Base-by-base conservation (phyloP, 768 basidiomycete species). In the Lentinula guzmanii region DNA sequence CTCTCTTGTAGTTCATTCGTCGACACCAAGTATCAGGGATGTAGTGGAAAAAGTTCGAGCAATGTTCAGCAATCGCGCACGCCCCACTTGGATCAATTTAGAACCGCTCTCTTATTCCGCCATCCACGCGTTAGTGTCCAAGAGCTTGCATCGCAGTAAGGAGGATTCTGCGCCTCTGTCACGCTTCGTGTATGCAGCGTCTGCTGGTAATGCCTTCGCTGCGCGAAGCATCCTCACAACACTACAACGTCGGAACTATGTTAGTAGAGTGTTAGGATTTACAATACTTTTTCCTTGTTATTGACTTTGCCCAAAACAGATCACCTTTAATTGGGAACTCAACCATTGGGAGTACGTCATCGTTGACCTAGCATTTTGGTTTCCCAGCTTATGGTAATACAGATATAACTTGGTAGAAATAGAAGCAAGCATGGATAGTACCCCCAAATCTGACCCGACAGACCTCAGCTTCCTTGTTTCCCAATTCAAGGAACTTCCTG, bases 191-290 rank as follows among this genome's bases (percentile, higher is more conserved):
- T 82, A 78, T 64, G 74, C 76, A 1, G 74, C 81, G 10, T 87
- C 88, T 1, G 79, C 80, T 16, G 89, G 89, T 6, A 91, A 90
- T 69, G 83, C 87, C 0, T 90, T 91, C 66, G 83, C 85, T 5
- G 84, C 85, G 3, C 74, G 87, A 58, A 89, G 81, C 65, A 78
- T 90, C 55, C 70, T 91, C 34, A 78, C 76, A 37, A 86, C 84
- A 1, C 73, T 90, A 2, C 85, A 89, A 56, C 76, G 87, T 16
- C 86, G 87, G 67, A 77, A 79, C 62, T 77, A 83, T 68, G 87
- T 87, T 66, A 52, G 84, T 72, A 39, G 13, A 37, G 5, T 57
- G 51, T 43, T 62, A 56, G 50, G 41, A 24, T 42, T 6, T 37
- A 7, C 16, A 41, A 13, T 31, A 6, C 28, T 39, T 21, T 54